Evolutionary conservation across 768 basidiomycete species (phyloP), one percentile per base, ranked within the genome.

Genomic region (Xerocomellus chrysenteron): DNA sequence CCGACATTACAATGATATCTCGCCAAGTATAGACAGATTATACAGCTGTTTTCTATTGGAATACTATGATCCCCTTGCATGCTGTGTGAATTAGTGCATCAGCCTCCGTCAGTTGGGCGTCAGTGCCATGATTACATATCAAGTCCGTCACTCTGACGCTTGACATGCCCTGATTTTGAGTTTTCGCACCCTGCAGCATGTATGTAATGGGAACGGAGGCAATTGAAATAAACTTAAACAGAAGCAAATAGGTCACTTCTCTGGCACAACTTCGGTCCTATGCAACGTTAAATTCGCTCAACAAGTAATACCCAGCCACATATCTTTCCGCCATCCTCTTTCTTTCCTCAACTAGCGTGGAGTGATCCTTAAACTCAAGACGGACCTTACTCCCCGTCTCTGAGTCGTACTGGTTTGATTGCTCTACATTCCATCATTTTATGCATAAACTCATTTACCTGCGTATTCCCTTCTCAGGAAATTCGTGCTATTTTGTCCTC

Each of bases 1-100:
- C 67, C 65, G 14, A 17, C 61, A 64, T 57, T 59, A 52, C 66
- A 61, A 52, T 58, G 58, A 70, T 70, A 68, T 70, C 68, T 70
- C 62, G 41, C 54, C 58, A 61, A 54, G 59, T 56, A 54, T 68
- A 68, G 62, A 69, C 61, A 65, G 51, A 60, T 56, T 56, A 59
- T 51, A 59, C 51, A 32, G 12, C 41, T 60, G 52, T 58, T 64
- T 47, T 57, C 44, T 64, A 62, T 52, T 54, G 58, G 50, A 56
- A 51, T 56, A 39, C 52, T 45, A 55, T 56, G 49, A 19, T 46
- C 40, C 21, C 28, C 17, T 39, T 41, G 47, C 28, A 19, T 54
- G 52, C n/a, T 24, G 51, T 45, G 45, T 47, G 41, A 35, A 21
- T 33, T 13, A 36, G 30, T 24, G 21, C 36, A 24, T 32, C 26